phyloP scores from a whole-genome alignment of 78 protist species.

The Dictyostelium firmibasis region DNA sequence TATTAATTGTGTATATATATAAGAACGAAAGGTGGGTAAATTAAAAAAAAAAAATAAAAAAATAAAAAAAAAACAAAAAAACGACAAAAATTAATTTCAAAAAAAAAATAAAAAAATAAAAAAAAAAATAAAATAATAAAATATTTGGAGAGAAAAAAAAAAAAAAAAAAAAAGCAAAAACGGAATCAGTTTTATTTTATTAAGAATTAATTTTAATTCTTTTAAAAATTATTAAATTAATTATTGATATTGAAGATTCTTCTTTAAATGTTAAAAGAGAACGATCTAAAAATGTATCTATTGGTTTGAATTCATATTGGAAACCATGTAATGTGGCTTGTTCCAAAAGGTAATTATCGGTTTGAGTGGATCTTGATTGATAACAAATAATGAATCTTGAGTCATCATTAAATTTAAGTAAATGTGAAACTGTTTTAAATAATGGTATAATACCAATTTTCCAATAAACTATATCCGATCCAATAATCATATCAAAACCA shows the following conservation, averaged over 20 bases:
- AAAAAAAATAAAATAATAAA: too few relatives aligned
- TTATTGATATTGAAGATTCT: not conserved
- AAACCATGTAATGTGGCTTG: not conserved
- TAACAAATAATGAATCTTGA: slow-evolving; percentile 32
- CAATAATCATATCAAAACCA: slow-evolving; percentile 53
- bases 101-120: too few relatives aligned
- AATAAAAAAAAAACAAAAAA: too few relatives aligned
- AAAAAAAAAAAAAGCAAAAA: too few relatives aligned
- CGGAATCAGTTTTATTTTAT: too few relatives aligned
- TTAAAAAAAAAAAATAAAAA: too few relatives aligned
- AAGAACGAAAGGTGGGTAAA: not conserved
- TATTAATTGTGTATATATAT: not conserved
- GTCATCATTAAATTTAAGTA: not conserved
- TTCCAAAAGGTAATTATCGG: slow-evolving; percentile 41
- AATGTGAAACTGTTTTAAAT: slow-evolving; percentile 11
- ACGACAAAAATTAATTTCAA: too few relatives aligned
- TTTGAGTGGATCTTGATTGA: slow-evolving; percentile 66
- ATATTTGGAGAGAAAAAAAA: too few relatives aligned
- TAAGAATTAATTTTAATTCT: slow-evolving; percentile 30
- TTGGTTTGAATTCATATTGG: not conserved
- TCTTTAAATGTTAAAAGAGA: not conserved
- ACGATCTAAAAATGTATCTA: not conserved
- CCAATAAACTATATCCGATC: slow-evolving; percentile 69
- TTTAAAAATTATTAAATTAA: slow-evolving; percentile 16
- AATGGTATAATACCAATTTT: slow-evolving; percentile 32